These are phyloP conservation scores for Wickerhamomyces sydowiorum DNA, from an alignment of 805 yeast genomes.

Conservation along the genomic window DNA sequence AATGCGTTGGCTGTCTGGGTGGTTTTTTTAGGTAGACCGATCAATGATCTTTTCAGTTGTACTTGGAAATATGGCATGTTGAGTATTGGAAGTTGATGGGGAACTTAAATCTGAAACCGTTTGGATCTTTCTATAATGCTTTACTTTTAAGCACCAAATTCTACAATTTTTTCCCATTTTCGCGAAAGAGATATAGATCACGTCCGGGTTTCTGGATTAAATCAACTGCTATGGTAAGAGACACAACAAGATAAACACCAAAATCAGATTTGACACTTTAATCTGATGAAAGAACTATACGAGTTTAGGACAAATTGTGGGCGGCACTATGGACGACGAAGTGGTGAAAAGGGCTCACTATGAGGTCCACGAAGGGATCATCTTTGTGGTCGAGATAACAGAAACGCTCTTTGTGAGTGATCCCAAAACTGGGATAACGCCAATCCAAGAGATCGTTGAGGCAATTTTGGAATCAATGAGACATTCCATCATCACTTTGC, in stretches of 20 bases:
- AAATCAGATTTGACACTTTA: neutral
- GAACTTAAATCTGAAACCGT: no score
- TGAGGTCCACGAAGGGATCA: slow-evolving; percentile 57
- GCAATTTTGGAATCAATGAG: slow-evolving; percentile 59
- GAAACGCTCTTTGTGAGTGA: slow-evolving; percentile 35
- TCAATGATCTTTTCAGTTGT: slow-evolving; percentile 74
- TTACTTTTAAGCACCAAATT: no score
- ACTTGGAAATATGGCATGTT: slow-evolving; percentile 26
- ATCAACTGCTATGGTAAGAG: neutral
- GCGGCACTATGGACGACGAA: slow-evolving; percentile 1
- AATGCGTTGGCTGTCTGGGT: slow-evolving; percentile 62
- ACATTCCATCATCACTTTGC: slow-evolving; percentile 57
- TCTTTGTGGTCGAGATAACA: slow-evolving; percentile 58
- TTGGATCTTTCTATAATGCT: no score
- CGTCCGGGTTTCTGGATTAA: no score
- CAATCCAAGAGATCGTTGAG: slow-evolving; percentile 46
- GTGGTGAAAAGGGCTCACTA: slow-evolving; percentile 11
- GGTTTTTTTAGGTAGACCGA: slow-evolving; percentile 71
- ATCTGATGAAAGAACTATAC: no score
- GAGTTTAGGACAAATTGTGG: neutral
- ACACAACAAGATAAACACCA: neutral
- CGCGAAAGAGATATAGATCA: no score
- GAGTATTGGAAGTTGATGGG: neutral
- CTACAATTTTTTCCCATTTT: no score
- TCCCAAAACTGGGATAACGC: slow-evolving; percentile 39